A percentile compares a stretch with the other conserved stretches of the same genome.
Evolutionary conservation across 352 stramenopile genomes (phyloP).

Genomic region (Phytophthora kernoviae): DNA sequence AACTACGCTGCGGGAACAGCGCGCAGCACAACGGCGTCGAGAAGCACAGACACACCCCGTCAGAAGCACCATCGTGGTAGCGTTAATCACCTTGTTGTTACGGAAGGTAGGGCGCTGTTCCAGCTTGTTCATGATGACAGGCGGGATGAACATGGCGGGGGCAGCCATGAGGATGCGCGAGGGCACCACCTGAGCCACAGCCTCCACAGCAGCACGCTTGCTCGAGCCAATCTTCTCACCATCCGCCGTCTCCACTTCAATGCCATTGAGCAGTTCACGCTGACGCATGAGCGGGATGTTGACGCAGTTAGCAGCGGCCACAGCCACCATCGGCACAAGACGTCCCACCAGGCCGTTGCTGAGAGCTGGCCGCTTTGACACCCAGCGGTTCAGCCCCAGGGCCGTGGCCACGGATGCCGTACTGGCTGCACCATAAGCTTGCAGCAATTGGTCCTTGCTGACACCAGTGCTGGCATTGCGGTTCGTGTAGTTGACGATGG

Average conservation of each 20-base stretch:
- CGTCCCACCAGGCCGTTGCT: slow-evolving; percentile 66
- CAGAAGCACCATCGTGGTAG: slow-evolving; percentile 69
- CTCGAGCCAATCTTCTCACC: slow-evolving; percentile 73
- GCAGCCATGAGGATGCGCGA: slow-evolving; percentile 88
- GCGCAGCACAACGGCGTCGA: slow-evolving; percentile 83
- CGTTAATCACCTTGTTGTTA: slow-evolving; percentile 69
- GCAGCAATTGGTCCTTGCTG: slow-evolving; percentile 72
- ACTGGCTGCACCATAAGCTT: slow-evolving; percentile 81
- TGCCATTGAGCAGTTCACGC: slow-evolving; percentile 83
- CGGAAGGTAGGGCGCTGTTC: slow-evolving; percentile 65
- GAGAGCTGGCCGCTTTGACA: slow-evolving; percentile 61
- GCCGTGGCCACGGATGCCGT: slow-evolving; percentile 84
- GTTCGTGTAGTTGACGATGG: slow-evolving; percentile 94
- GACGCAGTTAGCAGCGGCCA: slow-evolving; percentile 87
- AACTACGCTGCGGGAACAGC: slow-evolving; percentile 82
- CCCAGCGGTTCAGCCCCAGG: slow-evolving; percentile 77
- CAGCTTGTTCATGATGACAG: slow-evolving; percentile 84
- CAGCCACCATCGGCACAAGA: slow-evolving; percentile 83
- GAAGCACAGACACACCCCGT: slow-evolving; percentile 78
- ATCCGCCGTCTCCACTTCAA: slow-evolving; percentile 74
- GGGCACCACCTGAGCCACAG: slow-evolving; percentile 82
- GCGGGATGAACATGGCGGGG: slow-evolving; percentile 86
- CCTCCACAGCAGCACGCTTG: slow-evolving; percentile 72
- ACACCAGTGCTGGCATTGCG: slow-evolving; percentile 90
- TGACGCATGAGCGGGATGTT: slow-evolving; percentile 92